A percentile compares a stretch with the other conserved stretches of the same genome.
Conservation (phyloP, 129 eudicot species). For the Calendula officinalis region DNA sequence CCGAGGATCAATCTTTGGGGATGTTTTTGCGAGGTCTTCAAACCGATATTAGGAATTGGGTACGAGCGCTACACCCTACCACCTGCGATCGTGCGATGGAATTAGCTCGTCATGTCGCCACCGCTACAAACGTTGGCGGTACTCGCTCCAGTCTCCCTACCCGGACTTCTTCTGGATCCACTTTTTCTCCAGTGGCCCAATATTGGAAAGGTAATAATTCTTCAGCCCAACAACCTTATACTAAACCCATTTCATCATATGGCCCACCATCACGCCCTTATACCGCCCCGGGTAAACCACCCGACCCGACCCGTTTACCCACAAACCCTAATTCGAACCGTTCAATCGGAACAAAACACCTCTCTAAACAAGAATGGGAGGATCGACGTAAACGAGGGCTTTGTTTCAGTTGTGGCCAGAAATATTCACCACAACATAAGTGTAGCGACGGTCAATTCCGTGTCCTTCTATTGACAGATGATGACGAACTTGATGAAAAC, state of each 20-base stretch:
- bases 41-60: background rate
- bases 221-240: no score
- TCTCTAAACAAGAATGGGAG: background rate
- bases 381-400: background rate
- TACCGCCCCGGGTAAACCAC: no score
- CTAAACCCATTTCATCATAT: background rate
- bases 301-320: no score
- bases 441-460: background rate
- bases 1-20: background rate
- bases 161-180: no score
- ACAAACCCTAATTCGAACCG: no score
- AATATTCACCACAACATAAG: no score
- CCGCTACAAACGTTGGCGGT: background rate
- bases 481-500: background rate
- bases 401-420: background rate
- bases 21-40: background rate
- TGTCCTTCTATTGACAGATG: background rate
- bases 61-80: background rate
- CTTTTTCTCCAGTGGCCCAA: no score
- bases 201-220: no score
- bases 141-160: background rate
- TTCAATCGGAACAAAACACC: background rate
- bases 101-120: background rate
- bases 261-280: background rate
- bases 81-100: background rate